These are phyloP conservation scores for Penicillium crystallinum DNA, from an alignment of 495 filamentous ascomycete species.

Conservation along the genomic window DNA sequence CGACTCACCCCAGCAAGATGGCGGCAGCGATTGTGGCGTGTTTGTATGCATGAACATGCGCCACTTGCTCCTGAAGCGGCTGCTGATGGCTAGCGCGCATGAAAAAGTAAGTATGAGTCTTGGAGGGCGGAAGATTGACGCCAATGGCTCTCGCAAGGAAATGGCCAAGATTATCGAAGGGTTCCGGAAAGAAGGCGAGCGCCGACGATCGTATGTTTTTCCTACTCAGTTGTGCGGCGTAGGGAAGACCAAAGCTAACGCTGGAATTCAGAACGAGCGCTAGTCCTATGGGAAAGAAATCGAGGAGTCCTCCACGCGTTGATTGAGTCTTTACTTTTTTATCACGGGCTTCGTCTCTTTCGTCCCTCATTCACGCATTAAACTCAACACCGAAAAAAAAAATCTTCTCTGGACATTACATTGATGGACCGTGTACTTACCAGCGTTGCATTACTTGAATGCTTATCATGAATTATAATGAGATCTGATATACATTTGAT, in stretches of 20 bases:
- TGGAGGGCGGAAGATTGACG: conserved; percentile 73
- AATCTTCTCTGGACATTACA: background rate
- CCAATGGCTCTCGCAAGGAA: conserved; percentile 68
- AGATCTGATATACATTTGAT: no score
- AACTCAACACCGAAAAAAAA: background rate
- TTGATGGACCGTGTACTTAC: background rate
- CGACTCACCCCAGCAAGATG: conserved; percentile 88
- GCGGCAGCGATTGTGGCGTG: conserved; percentile 89
- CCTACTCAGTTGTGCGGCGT: background rate
- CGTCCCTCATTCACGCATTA: background rate
- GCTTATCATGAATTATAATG: background rate
- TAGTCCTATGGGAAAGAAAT: conserved; percentile 19
- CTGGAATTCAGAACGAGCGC: conserved; percentile 12
- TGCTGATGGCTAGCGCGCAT: conserved; percentile 68
- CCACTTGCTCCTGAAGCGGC: conserved; percentile 72
- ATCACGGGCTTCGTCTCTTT: background rate
- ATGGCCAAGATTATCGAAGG: conserved; percentile 83
- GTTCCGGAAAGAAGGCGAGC: conserved; percentile 75
- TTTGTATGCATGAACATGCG: conserved; percentile 94
- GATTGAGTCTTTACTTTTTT: conserved; percentile 18
- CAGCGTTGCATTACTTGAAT: conserved; percentile 6
- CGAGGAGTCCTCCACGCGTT: conserved; percentile 32
- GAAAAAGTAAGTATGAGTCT: conserved; percentile 94
- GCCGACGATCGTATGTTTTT: conserved; percentile 62
- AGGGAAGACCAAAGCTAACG: background rate